Conservation (phyloP, 805 yeast species). For the Citeromyces matritensis region DNA sequence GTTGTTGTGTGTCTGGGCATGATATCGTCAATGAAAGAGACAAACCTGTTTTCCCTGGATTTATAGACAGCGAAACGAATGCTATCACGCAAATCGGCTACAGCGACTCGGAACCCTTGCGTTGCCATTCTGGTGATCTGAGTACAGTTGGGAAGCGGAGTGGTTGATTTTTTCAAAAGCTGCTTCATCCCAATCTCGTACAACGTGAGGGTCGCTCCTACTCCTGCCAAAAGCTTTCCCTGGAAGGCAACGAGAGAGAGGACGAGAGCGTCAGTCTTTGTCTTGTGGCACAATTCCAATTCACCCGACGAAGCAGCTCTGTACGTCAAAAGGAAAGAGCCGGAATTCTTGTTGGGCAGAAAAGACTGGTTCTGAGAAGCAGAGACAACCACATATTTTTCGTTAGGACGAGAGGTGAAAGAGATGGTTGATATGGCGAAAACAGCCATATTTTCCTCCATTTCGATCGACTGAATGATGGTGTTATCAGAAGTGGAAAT, state of each 20-base stretch:
- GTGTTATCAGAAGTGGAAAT: conserved; percentile 18
- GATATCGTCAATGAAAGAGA: conserved; percentile 57
- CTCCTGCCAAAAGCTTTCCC: conserved; percentile 46
- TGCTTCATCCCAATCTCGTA: conserved; percentile 74
- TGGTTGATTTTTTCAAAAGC: conserved; percentile 49
- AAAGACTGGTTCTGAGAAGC: conserved; percentile 14
- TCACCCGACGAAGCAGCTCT: conserved; percentile 17
- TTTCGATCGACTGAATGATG: conserved; percentile 26
- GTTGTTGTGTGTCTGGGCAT: conserved; percentile 53
- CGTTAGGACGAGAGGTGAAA: conserved; percentile 13
- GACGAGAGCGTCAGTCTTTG: conserved; percentile 33
- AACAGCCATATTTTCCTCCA: conserved; percentile 25
- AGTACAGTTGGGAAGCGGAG: conserved; percentile 24
- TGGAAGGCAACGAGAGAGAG: conserved; percentile 37
- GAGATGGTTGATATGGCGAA: conserved; percentile 18
- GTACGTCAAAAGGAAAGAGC: conserved; percentile 20
- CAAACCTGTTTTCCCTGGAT: conserved; percentile 28
- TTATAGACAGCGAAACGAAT: conserved; percentile 42
- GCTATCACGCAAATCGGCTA: conserved; percentile 63
- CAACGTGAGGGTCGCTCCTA: conserved; percentile 33
- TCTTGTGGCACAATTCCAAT: conserved; percentile 41
- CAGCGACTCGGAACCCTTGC: conserved; percentile 43
- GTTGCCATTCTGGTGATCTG: conserved; percentile 39
- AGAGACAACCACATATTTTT: conserved; percentile 29
- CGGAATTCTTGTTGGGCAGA: conserved; percentile 12